Conservation (phyloP, 2,329 filamentous ascomycete genomes). For the Periconia sp. region DNA sequence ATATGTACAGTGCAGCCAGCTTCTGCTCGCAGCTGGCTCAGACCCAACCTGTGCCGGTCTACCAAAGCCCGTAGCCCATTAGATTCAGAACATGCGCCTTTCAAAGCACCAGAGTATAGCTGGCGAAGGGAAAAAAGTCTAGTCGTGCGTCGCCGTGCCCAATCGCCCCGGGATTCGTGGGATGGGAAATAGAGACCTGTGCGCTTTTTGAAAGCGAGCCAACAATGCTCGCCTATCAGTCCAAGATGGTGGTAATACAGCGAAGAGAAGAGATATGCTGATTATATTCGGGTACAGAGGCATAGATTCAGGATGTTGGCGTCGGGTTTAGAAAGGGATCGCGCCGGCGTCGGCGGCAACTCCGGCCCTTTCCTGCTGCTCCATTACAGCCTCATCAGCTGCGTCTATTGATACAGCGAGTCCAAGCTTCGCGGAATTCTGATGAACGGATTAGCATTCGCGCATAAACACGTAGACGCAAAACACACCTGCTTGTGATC, state of each 20-base stretch:
- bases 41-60: constrained; percentile 6
- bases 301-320: too few species aligned
- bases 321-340: constrained; percentile 47
- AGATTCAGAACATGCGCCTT: constrained; percentile 22
- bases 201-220: constrained; percentile 30
- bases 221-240: constrained; percentile 30
- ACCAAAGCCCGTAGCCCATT: constrained; percentile 19
- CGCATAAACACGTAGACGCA: not conserved
- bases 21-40: constrained; percentile 12
- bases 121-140: constrained; percentile 16
- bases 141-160: constrained; percentile 33
- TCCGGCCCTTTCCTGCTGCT: constrained; percentile 44
- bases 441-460: constrained; percentile 28
- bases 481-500: constrained; percentile 88
- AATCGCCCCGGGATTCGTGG: constrained; percentile 34
- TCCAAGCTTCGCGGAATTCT: constrained; percentile 96
- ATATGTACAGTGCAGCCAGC: constrained; percentile 39
- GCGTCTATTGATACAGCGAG: constrained; percentile 76
- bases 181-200: constrained; percentile 20
- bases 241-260: constrained; percentile 48
- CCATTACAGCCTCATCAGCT: constrained; percentile 49
- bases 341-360: constrained; percentile 33
- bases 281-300: constrained; percentile 42
- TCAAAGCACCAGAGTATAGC: constrained; percentile 12
- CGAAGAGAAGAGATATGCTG: constrained; percentile 45